phyloP scores from a whole-genome alignment of 179 eudicot genomes.

The Silene vulgaris region DNA sequence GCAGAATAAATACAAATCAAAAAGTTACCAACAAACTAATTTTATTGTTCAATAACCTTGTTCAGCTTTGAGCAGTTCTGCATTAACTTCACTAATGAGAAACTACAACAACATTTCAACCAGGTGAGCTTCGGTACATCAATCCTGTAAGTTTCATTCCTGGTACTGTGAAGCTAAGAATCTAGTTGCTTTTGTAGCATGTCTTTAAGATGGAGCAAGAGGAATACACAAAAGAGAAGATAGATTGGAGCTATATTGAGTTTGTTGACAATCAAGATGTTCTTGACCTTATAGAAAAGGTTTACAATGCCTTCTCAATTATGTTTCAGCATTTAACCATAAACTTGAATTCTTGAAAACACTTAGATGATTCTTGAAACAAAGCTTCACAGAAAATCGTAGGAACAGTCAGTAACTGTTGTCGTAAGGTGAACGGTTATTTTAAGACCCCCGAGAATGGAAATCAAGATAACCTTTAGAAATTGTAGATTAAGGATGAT shows the following conservation, averaged over 20 bases:
- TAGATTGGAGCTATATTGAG: conserved; percentile 97
- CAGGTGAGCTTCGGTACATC: conserved; percentile 44
- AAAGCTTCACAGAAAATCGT: too few relatives aligned
- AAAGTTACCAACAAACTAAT: conserved; percentile 16
- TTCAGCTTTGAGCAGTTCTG: conserved; percentile 97
- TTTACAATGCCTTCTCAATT: conserved; percentile 18
- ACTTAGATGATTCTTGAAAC: too few relatives aligned
- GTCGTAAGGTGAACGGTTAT: conserved; percentile 5
- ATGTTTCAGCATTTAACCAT: neutral
- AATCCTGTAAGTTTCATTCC: neutral
- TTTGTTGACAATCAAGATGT: conserved; percentile 98
- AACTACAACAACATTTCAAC: conserved; percentile 93
- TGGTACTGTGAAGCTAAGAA: conserved; percentile 6
- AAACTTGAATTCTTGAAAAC: neutral
- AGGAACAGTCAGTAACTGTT: neutral
- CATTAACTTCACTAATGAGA: conserved; percentile 92
- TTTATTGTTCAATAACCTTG: conserved; percentile 13
- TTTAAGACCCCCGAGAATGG: neutral
- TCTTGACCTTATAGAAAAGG: conserved; percentile 98
- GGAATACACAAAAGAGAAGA: conserved; percentile 87
- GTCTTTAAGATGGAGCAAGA: conserved; percentile 99
- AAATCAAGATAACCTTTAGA: neutral
- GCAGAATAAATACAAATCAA: neutral
- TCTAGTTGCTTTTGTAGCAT: conserved; percentile 51
- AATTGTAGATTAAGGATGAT: neutral